These are phyloP conservation scores for Cladosporium oxysporum DNA, from an alignment of 2,329 filamentous ascomycete genomes.

Conservation along the genomic window DNA sequence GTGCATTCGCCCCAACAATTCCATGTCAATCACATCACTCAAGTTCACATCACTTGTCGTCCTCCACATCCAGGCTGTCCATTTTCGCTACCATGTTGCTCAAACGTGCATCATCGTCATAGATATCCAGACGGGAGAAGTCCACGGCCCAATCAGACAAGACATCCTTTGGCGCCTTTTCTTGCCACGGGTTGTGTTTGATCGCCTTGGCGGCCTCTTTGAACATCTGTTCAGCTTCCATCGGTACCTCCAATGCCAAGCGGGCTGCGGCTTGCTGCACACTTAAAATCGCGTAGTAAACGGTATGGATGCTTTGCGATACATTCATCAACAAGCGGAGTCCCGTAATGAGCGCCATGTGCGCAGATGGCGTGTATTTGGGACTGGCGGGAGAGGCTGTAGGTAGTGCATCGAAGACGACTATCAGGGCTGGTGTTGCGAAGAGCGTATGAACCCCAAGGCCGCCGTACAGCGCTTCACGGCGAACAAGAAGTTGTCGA, in stretches of 20 bases:
- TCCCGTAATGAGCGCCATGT: background rate
- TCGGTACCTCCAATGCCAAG: background rate
- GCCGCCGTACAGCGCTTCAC: background rate
- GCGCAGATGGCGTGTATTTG: background rate
- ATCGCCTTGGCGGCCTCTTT: background rate
- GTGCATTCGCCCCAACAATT: no score
- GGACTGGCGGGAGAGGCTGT: background rate
- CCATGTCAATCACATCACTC: background rate
- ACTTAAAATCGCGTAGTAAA: background rate
- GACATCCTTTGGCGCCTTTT: background rate
- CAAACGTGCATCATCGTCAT: background rate
- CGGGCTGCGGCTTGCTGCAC: background rate
- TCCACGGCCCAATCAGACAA: background rate
- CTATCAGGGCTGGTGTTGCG: background rate
- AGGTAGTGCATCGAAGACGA: background rate
- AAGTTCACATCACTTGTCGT: background rate
- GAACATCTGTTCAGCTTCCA: background rate
- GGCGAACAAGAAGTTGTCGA: background rate
- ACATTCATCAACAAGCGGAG: background rate
- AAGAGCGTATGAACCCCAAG: background rate
- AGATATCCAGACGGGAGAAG: background rate
- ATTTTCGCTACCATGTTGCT: background rate
- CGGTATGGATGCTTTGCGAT: background rate
- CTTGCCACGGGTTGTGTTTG: background rate
- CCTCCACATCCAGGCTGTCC: background rate